A percentile compares a stretch with the other conserved stretches of the same genome.
These are phyloP conservation scores for Dendrocalamus sinicus DNA, from an alignment of 176 grass and related monocot species.

Conservation along the genomic window DNA sequence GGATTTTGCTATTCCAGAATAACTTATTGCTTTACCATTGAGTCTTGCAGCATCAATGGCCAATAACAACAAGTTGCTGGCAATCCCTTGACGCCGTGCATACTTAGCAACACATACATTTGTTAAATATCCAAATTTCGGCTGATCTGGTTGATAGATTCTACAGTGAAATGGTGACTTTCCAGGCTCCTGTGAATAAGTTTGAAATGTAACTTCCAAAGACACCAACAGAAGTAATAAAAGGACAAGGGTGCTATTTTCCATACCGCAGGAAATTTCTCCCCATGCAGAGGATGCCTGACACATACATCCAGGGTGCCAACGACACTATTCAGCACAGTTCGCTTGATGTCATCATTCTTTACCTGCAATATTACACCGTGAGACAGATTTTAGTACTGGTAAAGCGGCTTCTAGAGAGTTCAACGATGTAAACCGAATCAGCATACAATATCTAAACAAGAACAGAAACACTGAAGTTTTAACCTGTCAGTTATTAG, in stretches of 20 bases:
- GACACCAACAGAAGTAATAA: constrained; percentile 25
- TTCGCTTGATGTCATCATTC: constrained; percentile 62
- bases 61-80: constrained; percentile 72
- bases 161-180: constrained; percentile 41
- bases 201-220: constrained; percentile 36
- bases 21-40: constrained; percentile 57
- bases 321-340: constrained; percentile 72
- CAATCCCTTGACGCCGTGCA: constrained; percentile 73
- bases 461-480: neutral
- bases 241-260: constrained; percentile 8
- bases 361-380: constrained; percentile 66
- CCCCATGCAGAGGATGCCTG: constrained; percentile 69
- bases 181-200: constrained; percentile 58
- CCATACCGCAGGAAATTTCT: constrained; percentile 69
- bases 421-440: constrained; percentile 18
- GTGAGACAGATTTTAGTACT: constrained; percentile 19
- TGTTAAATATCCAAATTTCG: constrained; percentile 74
- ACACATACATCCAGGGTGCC: constrained; percentile 73
- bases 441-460: neutral
- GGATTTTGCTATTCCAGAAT: constrained; percentile 8
- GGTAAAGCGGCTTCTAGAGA: constrained; percentile 2
- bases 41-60: constrained; percentile 65
- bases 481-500: neutral
- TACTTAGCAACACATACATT: constrained; percentile 80
- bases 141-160: constrained; percentile 62